Conservation (phyloP, 116 monocot species). For the Phalaenopsis hybrid region DNA sequence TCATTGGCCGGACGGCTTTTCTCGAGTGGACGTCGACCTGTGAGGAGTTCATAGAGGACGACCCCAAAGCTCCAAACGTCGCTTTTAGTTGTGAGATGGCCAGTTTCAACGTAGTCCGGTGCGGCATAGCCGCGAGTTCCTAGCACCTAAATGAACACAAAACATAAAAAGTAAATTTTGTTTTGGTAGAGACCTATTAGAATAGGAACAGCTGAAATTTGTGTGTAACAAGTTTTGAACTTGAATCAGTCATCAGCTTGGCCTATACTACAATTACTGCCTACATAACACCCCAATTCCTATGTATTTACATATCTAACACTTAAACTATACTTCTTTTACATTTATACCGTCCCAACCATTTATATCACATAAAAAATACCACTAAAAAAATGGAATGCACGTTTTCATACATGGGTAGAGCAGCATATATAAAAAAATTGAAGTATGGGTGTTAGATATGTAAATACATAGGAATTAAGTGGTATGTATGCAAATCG, state of each 20-base stretch:
- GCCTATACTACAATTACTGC: background rate
- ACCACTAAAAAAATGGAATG: too few species aligned
- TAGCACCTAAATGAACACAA: slow-evolving; percentile 23
- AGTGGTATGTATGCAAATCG: too few species aligned
- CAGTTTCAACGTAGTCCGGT: slow-evolving; percentile 46
- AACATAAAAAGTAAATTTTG: background rate
- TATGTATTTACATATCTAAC: too few species aligned
- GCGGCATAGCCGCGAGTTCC: slow-evolving; percentile 44
- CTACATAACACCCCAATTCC: too few species aligned
- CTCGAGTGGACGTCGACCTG: slow-evolving; percentile 26
- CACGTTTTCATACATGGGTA: too few species aligned
- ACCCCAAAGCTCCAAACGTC: slow-evolving; percentile 46
- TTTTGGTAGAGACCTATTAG: background rate
- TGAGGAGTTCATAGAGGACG: slow-evolving; percentile 35
- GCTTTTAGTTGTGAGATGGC: slow-evolving; percentile 31
- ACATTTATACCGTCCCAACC: too few species aligned
- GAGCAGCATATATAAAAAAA: too few species aligned
- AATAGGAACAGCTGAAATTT: background rate
- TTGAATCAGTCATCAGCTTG: background rate
- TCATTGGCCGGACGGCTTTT: slow-evolving; percentile 14
- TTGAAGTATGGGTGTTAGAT: too few species aligned
- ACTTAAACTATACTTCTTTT: too few species aligned
- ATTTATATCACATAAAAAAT: too few species aligned
- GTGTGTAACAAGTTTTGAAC: background rate
- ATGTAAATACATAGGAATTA: too few species aligned